These are phyloP conservation scores for Kodamaea restingae DNA, from an alignment of 805 yeast genomes.

Conservation along the genomic window DNA sequence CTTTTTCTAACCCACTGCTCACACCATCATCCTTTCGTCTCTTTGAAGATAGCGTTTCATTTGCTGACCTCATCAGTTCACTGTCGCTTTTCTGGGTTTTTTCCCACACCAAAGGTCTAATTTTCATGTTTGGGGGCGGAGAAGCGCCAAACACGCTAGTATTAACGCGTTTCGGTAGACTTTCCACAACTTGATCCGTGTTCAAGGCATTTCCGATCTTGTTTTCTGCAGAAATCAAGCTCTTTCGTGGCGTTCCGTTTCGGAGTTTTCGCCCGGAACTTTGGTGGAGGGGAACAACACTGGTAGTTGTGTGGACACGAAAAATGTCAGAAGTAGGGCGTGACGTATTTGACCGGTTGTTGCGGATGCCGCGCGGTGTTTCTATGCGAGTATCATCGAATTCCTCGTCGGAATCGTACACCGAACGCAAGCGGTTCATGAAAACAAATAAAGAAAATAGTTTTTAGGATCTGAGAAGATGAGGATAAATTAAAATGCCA, in stretches of 20 bases:
- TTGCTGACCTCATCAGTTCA: no score
- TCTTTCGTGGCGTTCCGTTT: not conserved
- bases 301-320: not conserved
- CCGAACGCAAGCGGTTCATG: constrained; percentile 3
- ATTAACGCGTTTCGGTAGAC: not conserved
- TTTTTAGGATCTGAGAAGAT: not conserved
- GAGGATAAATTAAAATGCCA: not conserved
- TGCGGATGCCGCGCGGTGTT: constrained; percentile 19
- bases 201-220: not conserved
- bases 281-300: constrained; percentile 1
- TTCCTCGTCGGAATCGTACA: constrained; percentile 19
- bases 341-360: constrained; percentile 1
- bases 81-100: no score
- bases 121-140: not conserved
- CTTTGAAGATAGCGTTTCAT: no score
- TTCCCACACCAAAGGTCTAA: not conserved
- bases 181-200: not conserved
- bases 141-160: no score
- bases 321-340: constrained; percentile 1
- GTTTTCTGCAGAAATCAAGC: not conserved
- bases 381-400: constrained; percentile 29
- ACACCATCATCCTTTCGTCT: no score
- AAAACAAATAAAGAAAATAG: not conserved
- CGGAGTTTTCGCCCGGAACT: not conserved
- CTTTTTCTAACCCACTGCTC: no score